These are phyloP conservation scores for Pythium volutum DNA, from an alignment of 352 stramenopile genomes.

Conservation along the genomic window DNA sequence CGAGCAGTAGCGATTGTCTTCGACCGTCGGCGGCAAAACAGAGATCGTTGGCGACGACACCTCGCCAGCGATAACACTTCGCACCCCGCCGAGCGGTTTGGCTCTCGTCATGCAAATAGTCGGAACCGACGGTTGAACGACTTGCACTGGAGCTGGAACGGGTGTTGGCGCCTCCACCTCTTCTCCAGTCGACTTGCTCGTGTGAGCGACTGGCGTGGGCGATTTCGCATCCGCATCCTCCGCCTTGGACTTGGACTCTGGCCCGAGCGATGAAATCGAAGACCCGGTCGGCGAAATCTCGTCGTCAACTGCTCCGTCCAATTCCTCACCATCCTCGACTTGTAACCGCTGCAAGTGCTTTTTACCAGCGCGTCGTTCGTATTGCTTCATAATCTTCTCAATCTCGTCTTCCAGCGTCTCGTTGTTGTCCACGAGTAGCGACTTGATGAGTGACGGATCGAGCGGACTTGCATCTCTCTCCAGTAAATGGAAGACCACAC, in stretches of 20 bases:
- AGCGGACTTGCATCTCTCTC: slow-evolving; percentile 26
- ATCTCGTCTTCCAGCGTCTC: slow-evolving; percentile 73
- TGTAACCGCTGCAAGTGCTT: slow-evolving; percentile 43
- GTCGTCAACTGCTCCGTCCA: slow-evolving; percentile 4
- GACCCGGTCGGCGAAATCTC: slow-evolving; percentile 21
- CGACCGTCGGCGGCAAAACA: slow-evolving; percentile 24
- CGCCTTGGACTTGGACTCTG: neutral
- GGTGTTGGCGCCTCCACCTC: neutral
- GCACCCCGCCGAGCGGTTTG: slow-evolving; percentile 1
- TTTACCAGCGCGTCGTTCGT: slow-evolving; percentile 63
- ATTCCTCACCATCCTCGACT: slow-evolving; percentile 25
- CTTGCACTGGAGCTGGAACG: neutral
- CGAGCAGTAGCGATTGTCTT: slow-evolving; percentile 72
- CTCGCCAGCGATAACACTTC: neutral
- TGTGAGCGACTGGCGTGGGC: neutral
- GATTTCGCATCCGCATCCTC: neutral
- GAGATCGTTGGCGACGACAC: neutral
- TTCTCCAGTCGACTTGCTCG: neutral
- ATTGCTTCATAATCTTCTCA: slow-evolving; percentile 70
- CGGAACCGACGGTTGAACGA: neutral
- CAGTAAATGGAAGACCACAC: slow-evolving; percentile 71
- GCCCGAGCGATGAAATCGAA: slow-evolving; percentile 2
- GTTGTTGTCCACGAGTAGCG: slow-evolving; percentile 33
- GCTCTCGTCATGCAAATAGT: slow-evolving; percentile 2
- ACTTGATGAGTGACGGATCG: slow-evolving; percentile 36